Evolutionary conservation across 805 yeast genomes (phyloP).

Genomic region (Candida corydali): DNA sequence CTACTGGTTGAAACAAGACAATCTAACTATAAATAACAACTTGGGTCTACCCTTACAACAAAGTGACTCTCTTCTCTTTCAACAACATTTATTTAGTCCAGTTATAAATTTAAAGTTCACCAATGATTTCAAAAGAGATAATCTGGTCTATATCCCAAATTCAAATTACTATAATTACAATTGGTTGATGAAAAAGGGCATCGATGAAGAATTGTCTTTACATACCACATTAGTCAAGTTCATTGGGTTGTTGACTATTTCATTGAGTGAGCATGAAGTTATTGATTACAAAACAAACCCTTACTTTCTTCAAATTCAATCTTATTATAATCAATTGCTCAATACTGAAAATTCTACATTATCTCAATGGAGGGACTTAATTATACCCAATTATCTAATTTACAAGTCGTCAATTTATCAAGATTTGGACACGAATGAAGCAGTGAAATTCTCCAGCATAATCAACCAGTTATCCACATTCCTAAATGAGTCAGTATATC

Average conservation of each 20-base stretch:
- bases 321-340: conserved; percentile 16
- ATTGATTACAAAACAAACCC: conserved; percentile 21
- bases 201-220: conserved; percentile 22
- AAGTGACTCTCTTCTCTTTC: conserved; percentile 29
- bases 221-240: conserved; percentile 35
- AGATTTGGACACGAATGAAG: conserved; percentile 15
- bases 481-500: conserved; percentile 12
- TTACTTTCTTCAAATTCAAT: conserved; percentile 17
- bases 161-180: conserved; percentile 30
- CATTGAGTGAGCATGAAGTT: conserved; percentile 38
- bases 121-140: conserved; percentile 24
- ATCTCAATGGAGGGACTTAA: conserved; percentile 17
- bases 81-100: conserved; percentile 27
- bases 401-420: conserved; percentile 16
- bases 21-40: conserved; percentile 24
- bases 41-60: conserved; percentile 22
- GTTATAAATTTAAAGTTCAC: conserved; percentile 29
- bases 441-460: conserved; percentile 13
- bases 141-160: conserved; percentile 27
- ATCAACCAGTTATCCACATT: conserved; percentile 10
- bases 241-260: conserved; percentile 31
- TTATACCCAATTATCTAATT: conserved; percentile 16
- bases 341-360: conserved; percentile 10
- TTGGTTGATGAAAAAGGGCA: conserved; percentile 25
- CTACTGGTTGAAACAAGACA: conserved; percentile 35